Evolutionary conservation across 2,329 filamentous ascomycete genomes (phyloP), one percentile per base, ranked within the genome.

Genomic region (Cyphellophora attinorum): DNA sequence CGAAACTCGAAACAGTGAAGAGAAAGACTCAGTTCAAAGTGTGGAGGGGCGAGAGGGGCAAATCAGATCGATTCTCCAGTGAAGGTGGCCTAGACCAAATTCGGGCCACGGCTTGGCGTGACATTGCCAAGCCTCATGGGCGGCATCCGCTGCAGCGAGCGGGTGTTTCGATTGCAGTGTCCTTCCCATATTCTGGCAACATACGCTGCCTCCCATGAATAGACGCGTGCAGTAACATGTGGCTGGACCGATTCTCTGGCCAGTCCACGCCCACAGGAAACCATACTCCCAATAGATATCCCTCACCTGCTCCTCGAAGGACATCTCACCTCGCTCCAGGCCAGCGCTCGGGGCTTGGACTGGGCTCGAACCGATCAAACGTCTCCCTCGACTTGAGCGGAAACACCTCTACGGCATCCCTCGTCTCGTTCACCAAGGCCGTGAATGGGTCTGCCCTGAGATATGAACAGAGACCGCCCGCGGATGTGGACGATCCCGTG

Each of bases 171-270:
- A n/a, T n/a, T n/a, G n/a, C n/a, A n/a, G n/a, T n/a, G n/a, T n/a
- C n/a, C n/a, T n/a, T n/a, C n/a, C n/a, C n/a, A n/a, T n/a, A n/a
- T n/a, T n/a, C n/a, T n/a, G n/a, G n/a, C n/a, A n/a, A n/a, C n/a
- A n/a, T n/a, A n/a, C n/a, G 11, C n/a, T 15, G 6, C 29, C 6
- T 4, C 6, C 29, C 29, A 31, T 31, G 29, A 15, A 12, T 31
- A 6, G 29, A 8, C n/a, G n/a, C 18, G 15, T 15, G 21, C 19
- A 19, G 5, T 12, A 29, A 15, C 32, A 93, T 93, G 85, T 94
- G 86, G 86, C 76, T 93, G 54, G 86, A 94, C 65, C 81, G 86
- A 57, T 76, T 93, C 46, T 79, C 81, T 45, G 77, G 72, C 50
- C 79, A 81, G 58, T 72, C 78, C 38, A 76, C 74, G 56, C 65